Evolutionary conservation across 2,329 filamentous ascomycete genomes (phyloP), one percentile per base, ranked within the genome.

Genomic region (Paecilomyces sp.): DNA sequence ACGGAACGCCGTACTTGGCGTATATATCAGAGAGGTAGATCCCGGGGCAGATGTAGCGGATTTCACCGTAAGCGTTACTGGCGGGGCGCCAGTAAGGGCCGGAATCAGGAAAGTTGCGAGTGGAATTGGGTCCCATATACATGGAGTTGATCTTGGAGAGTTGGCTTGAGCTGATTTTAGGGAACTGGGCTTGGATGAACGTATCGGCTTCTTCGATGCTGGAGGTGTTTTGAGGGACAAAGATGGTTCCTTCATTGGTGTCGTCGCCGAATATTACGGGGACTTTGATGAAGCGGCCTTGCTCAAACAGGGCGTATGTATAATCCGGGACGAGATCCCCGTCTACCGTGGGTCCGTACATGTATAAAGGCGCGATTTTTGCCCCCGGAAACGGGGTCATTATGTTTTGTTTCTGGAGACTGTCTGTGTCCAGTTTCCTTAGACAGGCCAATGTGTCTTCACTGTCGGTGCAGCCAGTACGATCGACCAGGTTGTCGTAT

Each of bases 221-320:
- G 47, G 76, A 74, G 1, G 83, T 81, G 31, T 69, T 72, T 22
- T 70, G 68, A 0, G 85, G 84, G 0, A 82, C 80, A 67, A 88
- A 89, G 3, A 81, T 72, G 0, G 86, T 88, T 36, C 87, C 88
- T 71, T 87, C 87, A 70, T 90, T 85, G 3, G 83, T 85, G 70
- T 83, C 83, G 63, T 84, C 80, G 57, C 84, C 83, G 63, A 80
- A 81, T 60, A 85, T 83, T 11, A 81, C 79, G 1, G 83, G 83
- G 0, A 85, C 76, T 55, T 78, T 75, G 64, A 82, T 71, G 67
- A 82, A 83, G 47, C 76, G 74, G 3, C 80, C 82, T 36, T 77
- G 62, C 5, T 74, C 72, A 66, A 83, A 83, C 22, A 81, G 74
- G 5, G 68, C 67, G 58, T 80, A 77, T 2, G 82, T 82, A 57